Base-by-base conservation (phyloP, 1,284 basidiomycete genomes). In the Pseudozyma tsukubaensis region DNA sequence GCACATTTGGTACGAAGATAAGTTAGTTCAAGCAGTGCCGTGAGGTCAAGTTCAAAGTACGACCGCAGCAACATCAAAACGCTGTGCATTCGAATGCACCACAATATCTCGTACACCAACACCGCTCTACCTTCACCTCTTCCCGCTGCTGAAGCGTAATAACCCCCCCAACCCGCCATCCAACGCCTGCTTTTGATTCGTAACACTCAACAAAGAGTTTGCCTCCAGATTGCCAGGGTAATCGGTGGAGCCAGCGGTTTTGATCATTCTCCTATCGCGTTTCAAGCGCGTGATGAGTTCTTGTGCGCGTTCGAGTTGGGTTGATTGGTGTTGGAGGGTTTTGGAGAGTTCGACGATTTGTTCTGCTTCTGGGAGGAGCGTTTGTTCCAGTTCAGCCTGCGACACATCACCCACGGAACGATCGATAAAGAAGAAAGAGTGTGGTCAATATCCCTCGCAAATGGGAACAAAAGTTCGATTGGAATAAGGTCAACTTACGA, bases 321-420 rank as follows among this genome's bases (percentile, higher is more conserved):
- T 21, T 2, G 50, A 43, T 50, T 76, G 74, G 40, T 71, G 55
- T 2, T 52, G 19, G 18, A 68, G 61, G 0, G 70, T 72, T 18
- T 68, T 56, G 32, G 42, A 57, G 0, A 76, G 62, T 14, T 72
- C 65, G 50, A 72, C 62, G 18, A 66, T 64, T 50, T 76, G 70
- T 54, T 76, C 74, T 43, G 70, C 74, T 55, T 76, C 74, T 2
- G 74, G 74, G 1, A 76, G 57, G 9, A 76, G 62, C 49, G 63
- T 53, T 18, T 56, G 44, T 52, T 76, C 74, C 18, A 76, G 35
- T 49, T 72, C 66, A 29, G 37, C 39, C 63, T 71, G 34, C 18
- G n/a, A 1, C 6, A 12, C n/a, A n/a, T n/a, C n/a, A n/a, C n/a
- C n/a, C n/a, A n/a, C n/a, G n/a, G n/a, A n/a, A n/a, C n/a, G n/a